A percentile compares a stretch with the other conserved stretches of the same genome.
Evolutionary conservation across 257 asterid genomes (phyloP).

Genomic region (Linderniella brevidens): DNA sequence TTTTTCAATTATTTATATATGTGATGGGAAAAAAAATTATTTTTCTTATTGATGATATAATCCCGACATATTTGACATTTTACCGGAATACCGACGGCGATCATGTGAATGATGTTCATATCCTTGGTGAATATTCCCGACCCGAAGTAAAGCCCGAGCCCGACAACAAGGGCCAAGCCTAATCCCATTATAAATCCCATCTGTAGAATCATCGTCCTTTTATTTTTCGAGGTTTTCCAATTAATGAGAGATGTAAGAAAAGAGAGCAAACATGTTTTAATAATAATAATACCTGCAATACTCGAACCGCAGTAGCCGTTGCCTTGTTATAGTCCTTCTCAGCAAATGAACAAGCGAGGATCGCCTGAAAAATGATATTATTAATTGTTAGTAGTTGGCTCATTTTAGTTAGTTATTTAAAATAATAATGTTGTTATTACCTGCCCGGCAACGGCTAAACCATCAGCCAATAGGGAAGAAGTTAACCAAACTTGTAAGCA

Average conservation of each 20-base stretch:
- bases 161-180: conserved; percentile 56
- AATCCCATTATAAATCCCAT: conserved; percentile 82
- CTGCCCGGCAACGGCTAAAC: conserved; percentile 98
- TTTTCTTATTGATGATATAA: neutral
- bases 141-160: conserved; percentile 65
- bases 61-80: neutral
- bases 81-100: conserved; percentile 79
- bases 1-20: too few species aligned
- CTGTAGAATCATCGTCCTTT: conserved; percentile 21
- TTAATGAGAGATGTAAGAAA: too few species aligned
- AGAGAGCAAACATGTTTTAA: too few species aligned
- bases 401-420: neutral
- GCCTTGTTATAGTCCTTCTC: conserved; percentile 80
- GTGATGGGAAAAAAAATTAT: too few species aligned
- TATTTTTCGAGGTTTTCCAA: too few species aligned
- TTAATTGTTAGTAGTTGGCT: too few species aligned
- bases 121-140: conserved; percentile 78
- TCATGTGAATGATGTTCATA: conserved; percentile 31
- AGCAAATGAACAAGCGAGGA: conserved; percentile 93
- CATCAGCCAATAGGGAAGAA: conserved; percentile 92
- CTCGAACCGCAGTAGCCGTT: conserved; percentile 63
- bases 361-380: conserved; percentile 32
- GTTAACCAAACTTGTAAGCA: conserved; percentile 93
- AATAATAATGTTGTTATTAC: conserved; percentile 22
- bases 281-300: conserved; percentile 40